Evolutionary conservation across 345 rosid species (phyloP), one percentile per base, ranked within the genome.

Genomic region (Stellera chamaejasme): DNA sequence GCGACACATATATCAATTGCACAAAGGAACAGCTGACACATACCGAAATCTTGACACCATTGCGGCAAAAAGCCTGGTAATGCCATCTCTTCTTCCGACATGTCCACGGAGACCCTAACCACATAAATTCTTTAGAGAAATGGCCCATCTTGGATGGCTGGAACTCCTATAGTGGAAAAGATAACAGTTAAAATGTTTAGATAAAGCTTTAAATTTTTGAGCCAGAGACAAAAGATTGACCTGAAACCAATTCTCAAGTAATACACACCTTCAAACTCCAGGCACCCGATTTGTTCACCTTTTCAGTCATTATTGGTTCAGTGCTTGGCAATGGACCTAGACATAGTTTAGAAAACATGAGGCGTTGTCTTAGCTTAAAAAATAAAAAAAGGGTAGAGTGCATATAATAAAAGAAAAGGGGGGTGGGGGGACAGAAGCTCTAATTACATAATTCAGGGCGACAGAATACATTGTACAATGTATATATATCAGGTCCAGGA

Each of bases 41-140:
- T 72, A 90, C 97, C 11, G 92, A 79, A 43, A 90, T 75, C 72
- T 50, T 76, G 55, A 86, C 72, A 52, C 88, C 92, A 56, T 73
- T 79, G 55, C 88, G 72, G 43, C 42, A 32, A 63, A 82, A 90
- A n/a, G 92, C 79, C 48, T 56, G 70, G 50, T 78, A 90, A 71
- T 90, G 95, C 60, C 63, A 80, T 43, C 82, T 72, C 66, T 69
- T 70, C 63, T 73, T 86, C 62, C 72, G 71, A 61, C 82, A 82
- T 8, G 63, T 82, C 87, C 86, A 80, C 2, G 82, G 66, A 55
- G 80, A 56, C 32, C 97, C 95, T 63, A 84, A 52, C 97, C 97
- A 90, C 2, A 56, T 65, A 62, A 76, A 60, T 7, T 66, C 71
- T 54, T 56, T 66, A 14, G 71, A 27, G 54, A 50, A 27, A 11